phyloP scores from a whole-genome alignment of 2,329 filamentous ascomycete species.

The Pseudogymnoascus sp. region DNA sequence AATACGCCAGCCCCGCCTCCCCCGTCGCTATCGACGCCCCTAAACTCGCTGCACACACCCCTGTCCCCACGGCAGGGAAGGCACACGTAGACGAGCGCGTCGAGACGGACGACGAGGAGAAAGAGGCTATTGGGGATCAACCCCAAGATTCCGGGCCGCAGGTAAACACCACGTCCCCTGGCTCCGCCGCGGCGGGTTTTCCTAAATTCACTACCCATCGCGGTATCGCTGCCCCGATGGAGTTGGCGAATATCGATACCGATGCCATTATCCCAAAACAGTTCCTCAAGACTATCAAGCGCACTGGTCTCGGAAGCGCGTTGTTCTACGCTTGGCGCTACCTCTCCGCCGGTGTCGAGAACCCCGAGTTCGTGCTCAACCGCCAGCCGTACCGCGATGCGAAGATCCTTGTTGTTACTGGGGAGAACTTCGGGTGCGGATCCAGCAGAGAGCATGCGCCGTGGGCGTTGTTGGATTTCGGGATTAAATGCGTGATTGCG shows the following conservation, averaged over 20 bases:
- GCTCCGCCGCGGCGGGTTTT: slow-evolving; percentile 52
- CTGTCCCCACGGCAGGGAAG: slow-evolving; percentile 29
- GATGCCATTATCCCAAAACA: slow-evolving; percentile 99
- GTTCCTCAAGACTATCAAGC: slow-evolving; percentile 98
- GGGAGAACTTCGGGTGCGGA: slow-evolving; percentile 92
- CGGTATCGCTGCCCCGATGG: slow-evolving; percentile 80
- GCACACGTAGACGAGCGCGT: slow-evolving; percentile 45
- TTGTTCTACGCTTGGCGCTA: slow-evolving; percentile 82
- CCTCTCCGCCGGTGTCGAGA: slow-evolving; percentile 63
- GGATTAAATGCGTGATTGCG: slow-evolving; percentile 88
- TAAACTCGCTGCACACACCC: slow-evolving; percentile 24
- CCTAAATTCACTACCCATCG: slow-evolving; percentile 77
- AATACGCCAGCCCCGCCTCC: slow-evolving; percentile 43
- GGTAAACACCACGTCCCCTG: slow-evolving; percentile 49
- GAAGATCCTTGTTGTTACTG: slow-evolving; percentile 88
- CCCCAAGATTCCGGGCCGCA: slow-evolving; percentile 56
- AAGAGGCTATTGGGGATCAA: slow-evolving; percentile 46
- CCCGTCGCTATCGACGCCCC: slow-evolving; percentile 18
- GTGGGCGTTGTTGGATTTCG: slow-evolving; percentile 94
- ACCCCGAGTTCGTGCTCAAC: slow-evolving; percentile 81
- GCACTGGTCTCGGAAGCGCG: slow-evolving; percentile 80
- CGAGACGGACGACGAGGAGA: slow-evolving; percentile 42
- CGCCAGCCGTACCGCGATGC: slow-evolving; percentile 72
- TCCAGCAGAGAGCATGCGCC: slow-evolving; percentile 90
- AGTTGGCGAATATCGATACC: slow-evolving; percentile 90